Evolutionary conservation across 495 filamentous ascomycete species (phyloP).

Genomic region (Pyronema omphalodes): DNA sequence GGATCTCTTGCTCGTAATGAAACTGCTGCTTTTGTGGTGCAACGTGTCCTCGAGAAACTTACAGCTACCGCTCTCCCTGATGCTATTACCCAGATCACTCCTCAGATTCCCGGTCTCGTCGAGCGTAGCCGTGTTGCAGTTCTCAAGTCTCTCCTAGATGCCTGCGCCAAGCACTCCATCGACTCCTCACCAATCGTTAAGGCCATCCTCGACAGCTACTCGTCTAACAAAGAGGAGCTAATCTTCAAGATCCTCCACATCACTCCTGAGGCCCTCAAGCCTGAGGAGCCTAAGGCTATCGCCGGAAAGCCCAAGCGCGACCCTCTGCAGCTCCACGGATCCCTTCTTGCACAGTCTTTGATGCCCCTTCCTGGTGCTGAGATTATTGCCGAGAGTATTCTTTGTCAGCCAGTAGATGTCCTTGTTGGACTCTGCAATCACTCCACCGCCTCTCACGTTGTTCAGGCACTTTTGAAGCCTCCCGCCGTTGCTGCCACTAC

Average conservation of each 20-base stretch:
- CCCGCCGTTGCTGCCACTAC: slow-evolving; percentile 18
- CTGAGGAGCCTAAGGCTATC: background rate
- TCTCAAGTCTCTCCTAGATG: slow-evolving; percentile 63
- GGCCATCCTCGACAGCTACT: slow-evolving; percentile 13
- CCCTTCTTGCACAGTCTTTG: slow-evolving; percentile 48
- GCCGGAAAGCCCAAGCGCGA: slow-evolving; percentile 10
- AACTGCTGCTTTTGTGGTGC: slow-evolving; percentile 68
- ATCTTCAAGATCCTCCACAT: slow-evolving; percentile 22
- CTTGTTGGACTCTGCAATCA: slow-evolving; percentile 38
- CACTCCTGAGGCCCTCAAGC: slow-evolving; percentile 9
- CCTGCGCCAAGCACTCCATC: slow-evolving; percentile 49
- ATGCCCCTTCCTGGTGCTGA: slow-evolving; percentile 25
- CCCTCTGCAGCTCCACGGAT: slow-evolving; percentile 33
- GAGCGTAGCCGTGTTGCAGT: slow-evolving; percentile 57
- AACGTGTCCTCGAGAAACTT: slow-evolving; percentile 60
- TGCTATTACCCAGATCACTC: slow-evolving; percentile 46
- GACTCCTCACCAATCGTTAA: slow-evolving; percentile 25
- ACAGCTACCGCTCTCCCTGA: slow-evolving; percentile 63
- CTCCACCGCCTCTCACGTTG: slow-evolving; percentile 44
- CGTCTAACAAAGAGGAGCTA: slow-evolving; percentile 9
- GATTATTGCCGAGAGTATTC: slow-evolving; percentile 28
- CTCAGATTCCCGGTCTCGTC: slow-evolving; percentile 49
- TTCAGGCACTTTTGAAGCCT: slow-evolving; percentile 49
- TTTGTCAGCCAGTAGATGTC: slow-evolving; percentile 24
- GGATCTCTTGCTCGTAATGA: slow-evolving; percentile 67